phyloP scores from a whole-genome alignment of 305 asterid species.

The Fraxinus floribunda region DNA sequence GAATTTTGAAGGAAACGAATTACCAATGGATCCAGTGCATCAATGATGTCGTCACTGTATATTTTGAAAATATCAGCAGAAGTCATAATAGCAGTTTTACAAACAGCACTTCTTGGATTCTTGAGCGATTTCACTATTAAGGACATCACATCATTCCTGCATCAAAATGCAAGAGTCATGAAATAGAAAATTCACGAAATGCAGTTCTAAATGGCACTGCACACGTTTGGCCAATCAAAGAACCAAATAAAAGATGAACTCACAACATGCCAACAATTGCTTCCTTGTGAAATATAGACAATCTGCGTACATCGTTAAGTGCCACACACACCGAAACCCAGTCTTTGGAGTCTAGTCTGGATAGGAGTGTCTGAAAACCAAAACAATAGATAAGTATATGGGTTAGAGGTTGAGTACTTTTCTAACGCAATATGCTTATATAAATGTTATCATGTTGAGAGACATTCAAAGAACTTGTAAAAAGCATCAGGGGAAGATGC shows the following conservation, averaged over 20 bases:
- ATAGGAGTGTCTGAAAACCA: slow-evolving; percentile 52
- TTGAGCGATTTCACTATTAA: slow-evolving; percentile 68
- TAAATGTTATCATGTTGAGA: background rate
- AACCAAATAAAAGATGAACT: slow-evolving; percentile 30
- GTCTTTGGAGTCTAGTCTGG: slow-evolving; percentile 76
- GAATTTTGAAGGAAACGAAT: slow-evolving; percentile 12
- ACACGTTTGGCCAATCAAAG: slow-evolving; percentile 15
- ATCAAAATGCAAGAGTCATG: slow-evolving; percentile 24
- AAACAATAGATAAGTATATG: slow-evolving; percentile 10
- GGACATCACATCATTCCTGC: slow-evolving; percentile 61
- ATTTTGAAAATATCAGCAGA: slow-evolving; percentile 74
- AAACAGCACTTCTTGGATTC: slow-evolving; percentile 85
- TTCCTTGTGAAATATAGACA: slow-evolving; percentile 70
- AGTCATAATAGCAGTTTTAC: slow-evolving; percentile 90
- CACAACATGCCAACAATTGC: slow-evolving; percentile 58
- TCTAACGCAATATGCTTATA: background rate
- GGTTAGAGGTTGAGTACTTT: background rate
- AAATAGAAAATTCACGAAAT: slow-evolving; percentile 11
- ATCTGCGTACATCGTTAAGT: slow-evolving; percentile 75
- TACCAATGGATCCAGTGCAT: slow-evolving; percentile 82
- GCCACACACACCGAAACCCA: slow-evolving; percentile 82
- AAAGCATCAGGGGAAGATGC: slow-evolving; percentile 1
- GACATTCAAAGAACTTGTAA: slow-evolving; percentile 5
- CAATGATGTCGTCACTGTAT: slow-evolving; percentile 58
- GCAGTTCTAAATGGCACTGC: slow-evolving; percentile 16